Conservation (phyloP, 2,329 filamentous ascomycete species). For the Ophiostoma angusticollis region DNA sequence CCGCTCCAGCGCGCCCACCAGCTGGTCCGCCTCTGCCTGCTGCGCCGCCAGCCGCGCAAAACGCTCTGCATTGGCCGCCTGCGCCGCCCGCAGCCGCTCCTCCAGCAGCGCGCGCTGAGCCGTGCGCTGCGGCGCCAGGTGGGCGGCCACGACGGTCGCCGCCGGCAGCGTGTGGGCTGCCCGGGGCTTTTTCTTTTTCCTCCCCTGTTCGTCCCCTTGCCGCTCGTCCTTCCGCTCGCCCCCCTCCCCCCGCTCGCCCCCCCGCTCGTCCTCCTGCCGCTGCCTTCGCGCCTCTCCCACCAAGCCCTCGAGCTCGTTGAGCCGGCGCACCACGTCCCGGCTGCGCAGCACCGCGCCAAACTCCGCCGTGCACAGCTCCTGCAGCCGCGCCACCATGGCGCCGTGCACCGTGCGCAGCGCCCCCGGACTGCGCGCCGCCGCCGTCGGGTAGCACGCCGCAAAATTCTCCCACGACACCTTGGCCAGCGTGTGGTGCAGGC, state of each 20-base stretch:
- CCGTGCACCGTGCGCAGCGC: conserved; percentile 42
- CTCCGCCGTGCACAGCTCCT: conserved; percentile 42
- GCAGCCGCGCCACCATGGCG: conserved; percentile 44
- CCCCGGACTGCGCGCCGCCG: conserved; percentile 36
- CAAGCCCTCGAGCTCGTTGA: conserved; percentile 47
- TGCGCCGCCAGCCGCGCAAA: conserved; percentile 39
- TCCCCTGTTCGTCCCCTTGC: conserved; percentile 17
- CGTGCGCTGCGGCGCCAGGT: conserved; percentile 39
- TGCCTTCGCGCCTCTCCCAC: conserved; percentile 35
- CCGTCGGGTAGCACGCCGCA: conserved; percentile 47
- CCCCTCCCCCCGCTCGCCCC: conserved; percentile 24
- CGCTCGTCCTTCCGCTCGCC: conserved; percentile 33
- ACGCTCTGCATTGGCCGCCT: conserved; percentile 42
- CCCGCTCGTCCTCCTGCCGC: conserved; percentile 19
- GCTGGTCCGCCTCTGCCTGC: conserved; percentile 38
- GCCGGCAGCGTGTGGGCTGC: conserved; percentile 43
- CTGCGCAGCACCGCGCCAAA: conserved; percentile 41
- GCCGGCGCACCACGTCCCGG: conserved; percentile 39
- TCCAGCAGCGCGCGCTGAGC: conserved; percentile 44
- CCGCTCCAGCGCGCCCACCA: conserved; percentile 37
- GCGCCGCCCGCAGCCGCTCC: conserved; percentile 41
- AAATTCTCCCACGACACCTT: conserved; percentile 46
- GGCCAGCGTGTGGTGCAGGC: conserved; percentile 39
- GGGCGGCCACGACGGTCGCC: conserved; percentile 37
- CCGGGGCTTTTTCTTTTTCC: too few species aligned